Percentiles rank a stretch among this genome's conserved stretches.
These are phyloP conservation scores for Fraxinus angustifolia DNA, from an alignment of 305 asterid genomes.

Conservation along the genomic window DNA sequence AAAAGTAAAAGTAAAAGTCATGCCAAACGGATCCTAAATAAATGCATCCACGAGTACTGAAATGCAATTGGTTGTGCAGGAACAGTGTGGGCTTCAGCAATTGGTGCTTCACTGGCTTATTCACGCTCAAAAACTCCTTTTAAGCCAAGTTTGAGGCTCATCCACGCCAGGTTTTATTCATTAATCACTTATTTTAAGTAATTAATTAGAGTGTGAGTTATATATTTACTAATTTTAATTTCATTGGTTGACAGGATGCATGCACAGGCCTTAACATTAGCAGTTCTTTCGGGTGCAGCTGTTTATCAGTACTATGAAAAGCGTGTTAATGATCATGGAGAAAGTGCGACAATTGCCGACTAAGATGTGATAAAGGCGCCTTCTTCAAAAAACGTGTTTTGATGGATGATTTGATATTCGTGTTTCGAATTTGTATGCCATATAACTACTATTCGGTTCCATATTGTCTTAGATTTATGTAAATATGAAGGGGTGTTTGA, in stretches of 20 bases:
- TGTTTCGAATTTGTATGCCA: not conserved
- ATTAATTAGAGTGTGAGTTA: not conserved
- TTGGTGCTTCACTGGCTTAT: constrained; percentile 61
- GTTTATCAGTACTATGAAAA: constrained; percentile 61
- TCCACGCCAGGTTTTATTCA: constrained; percentile 59
- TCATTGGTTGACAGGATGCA: constrained; percentile 49
- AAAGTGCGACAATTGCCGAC: constrained; percentile 16
- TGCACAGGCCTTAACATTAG: constrained; percentile 74
- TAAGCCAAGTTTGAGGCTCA: constrained; percentile 68
- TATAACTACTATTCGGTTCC: not conserved
- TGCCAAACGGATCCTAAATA: not conserved
- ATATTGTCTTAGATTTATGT: not conserved
- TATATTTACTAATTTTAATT: not conserved
- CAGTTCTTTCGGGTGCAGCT: constrained; percentile 71
- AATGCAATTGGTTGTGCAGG: constrained; percentile 32
- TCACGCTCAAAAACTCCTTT: constrained; percentile 46
- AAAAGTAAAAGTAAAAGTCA: not conserved
- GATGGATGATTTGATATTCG: not conserved
- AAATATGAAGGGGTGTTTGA: not conserved
- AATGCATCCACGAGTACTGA: no score
- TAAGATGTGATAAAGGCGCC: not conserved
- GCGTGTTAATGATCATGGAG: constrained; percentile 19
- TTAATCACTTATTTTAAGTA: not conserved
- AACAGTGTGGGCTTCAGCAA: constrained; percentile 61
- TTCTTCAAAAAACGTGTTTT: not conserved